Conservation (phyloP, 192 early-diverging fungal genomes). For the Coemansia sp. region DNA sequence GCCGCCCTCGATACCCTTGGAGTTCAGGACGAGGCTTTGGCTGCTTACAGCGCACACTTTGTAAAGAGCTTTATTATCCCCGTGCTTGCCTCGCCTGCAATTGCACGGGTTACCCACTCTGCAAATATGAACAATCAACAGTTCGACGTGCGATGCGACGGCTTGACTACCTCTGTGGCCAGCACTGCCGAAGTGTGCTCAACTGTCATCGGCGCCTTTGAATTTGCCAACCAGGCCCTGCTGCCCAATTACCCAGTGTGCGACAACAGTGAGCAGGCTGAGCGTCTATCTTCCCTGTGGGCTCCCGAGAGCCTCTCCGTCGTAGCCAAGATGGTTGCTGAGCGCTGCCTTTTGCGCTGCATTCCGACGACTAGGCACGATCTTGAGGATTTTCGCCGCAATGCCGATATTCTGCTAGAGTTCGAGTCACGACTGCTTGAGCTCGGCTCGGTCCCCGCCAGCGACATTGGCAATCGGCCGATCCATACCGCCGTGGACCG, state of each 20-base stretch:
- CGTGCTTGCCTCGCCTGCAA: constrained; percentile 8
- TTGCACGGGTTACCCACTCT: not conserved
- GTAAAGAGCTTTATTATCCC: constrained; percentile 15
- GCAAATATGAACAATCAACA: not conserved
- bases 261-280: not conserved
- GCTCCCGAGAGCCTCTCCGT: not conserved
- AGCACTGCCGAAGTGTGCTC: not conserved
- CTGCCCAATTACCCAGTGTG: not conserved
- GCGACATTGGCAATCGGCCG: not conserved
- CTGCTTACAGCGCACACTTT: constrained; percentile 12
- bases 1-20: constrained; percentile 21
- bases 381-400: constrained; percentile 5
- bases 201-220: constrained; percentile 3
- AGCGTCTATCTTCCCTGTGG: not conserved
- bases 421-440: constrained; percentile 22
- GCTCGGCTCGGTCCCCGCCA: not conserved
- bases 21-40: not conserved
- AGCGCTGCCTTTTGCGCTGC: constrained; percentile 23
- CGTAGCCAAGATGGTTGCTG: constrained; percentile 17
- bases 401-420: constrained; percentile 7
- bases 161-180: not conserved
- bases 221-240: constrained; percentile 9
- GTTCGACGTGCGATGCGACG: not conserved
- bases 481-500: constrained; percentile 13
- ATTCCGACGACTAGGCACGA: constrained; percentile 18